These are phyloP conservation scores for Entrophospora sp. DNA, from an alignment of 192 early-diverging fungal genomes.

Conservation along the genomic window DNA sequence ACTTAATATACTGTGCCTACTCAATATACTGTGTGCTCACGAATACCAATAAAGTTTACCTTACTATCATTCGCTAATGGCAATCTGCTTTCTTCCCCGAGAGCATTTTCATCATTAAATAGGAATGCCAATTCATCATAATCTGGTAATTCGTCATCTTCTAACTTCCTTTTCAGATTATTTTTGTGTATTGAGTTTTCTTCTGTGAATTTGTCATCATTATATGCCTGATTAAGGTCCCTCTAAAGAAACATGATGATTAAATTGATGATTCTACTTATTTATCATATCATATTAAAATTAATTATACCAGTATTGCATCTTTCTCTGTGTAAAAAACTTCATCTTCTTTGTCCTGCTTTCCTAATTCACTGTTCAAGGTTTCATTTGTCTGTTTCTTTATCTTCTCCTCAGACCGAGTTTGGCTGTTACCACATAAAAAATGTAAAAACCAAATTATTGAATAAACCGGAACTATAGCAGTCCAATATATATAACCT, in stretches of 20 bases:
- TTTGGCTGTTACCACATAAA: too few relatives aligned
- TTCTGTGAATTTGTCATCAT: not conserved
- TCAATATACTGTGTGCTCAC: conserved; percentile 9
- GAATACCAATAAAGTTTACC: not conserved
- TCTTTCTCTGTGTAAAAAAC: not conserved
- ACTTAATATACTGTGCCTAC: not conserved
- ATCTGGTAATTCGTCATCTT: not conserved
- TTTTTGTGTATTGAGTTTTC: not conserved
- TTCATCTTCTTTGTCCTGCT: not conserved
- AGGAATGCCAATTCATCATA: conserved; percentile 6
- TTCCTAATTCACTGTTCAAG: not conserved
- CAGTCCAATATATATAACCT: too few relatives aligned
- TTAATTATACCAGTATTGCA: not conserved
- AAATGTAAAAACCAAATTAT: too few relatives aligned
- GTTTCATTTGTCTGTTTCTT: conserved; percentile 6
- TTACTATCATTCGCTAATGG: conserved; percentile 6
- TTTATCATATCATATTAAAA: not conserved
- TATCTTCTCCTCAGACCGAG: too few relatives aligned
- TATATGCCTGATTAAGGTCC: not conserved
- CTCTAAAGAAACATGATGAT: conserved; percentile 12
- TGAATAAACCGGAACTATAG: too few relatives aligned
- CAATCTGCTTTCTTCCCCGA: conserved; percentile 14
- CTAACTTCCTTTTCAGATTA: conserved; percentile 1
- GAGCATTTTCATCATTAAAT: conserved; percentile 11
- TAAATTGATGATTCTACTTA: conserved; percentile 1